These are phyloP conservation scores for Spencermartinsiella ligniputridi DNA, from an alignment of 1,139 yeast species.

Conservation along the genomic window DNA sequence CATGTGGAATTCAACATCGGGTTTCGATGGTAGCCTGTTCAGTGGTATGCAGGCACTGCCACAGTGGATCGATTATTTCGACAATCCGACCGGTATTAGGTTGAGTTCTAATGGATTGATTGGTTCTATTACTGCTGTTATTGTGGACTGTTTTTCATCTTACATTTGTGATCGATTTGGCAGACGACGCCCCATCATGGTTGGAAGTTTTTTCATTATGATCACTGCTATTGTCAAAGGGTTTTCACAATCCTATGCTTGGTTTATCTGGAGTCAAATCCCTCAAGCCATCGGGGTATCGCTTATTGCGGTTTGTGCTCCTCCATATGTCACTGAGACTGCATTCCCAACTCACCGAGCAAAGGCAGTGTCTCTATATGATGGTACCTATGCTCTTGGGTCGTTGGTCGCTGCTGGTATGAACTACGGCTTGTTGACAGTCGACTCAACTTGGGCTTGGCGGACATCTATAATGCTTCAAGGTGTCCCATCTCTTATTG, in stretches of 20 bases:
- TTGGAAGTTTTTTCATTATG: slow-evolving; percentile 8
- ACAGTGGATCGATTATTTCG: slow-evolving; percentile 37
- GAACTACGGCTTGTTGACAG: slow-evolving; percentile 45
- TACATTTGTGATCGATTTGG: slow-evolving; percentile 8
- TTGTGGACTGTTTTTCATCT: slow-evolving; percentile 3
- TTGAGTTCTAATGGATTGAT: slow-evolving; percentile 35
- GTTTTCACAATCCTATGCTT: slow-evolving; percentile 16
- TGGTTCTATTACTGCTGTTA: slow-evolving; percentile 1
- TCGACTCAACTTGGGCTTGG: slow-evolving; percentile 39
- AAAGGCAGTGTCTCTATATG: slow-evolving; percentile 43
- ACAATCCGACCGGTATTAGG: slow-evolving; percentile 40
- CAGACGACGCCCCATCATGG: slow-evolving; percentile 4
- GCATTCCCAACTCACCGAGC: slow-evolving; percentile 43
- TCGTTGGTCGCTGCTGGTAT: slow-evolving; percentile 46
- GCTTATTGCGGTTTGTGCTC: slow-evolving; percentile 30
- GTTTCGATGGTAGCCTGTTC: slow-evolving; percentile 50
- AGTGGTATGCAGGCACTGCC: slow-evolving; percentile 47
- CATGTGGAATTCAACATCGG: slow-evolving; percentile 32
- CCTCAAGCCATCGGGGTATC: slow-evolving; percentile 12
- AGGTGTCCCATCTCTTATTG: slow-evolving; percentile 2
- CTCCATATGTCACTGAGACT: slow-evolving; percentile 33
- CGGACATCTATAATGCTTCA: slow-evolving; percentile 24
- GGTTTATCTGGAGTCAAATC: slow-evolving; percentile 36
- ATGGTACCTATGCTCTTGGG: slow-evolving; percentile 51
- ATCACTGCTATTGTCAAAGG: slow-evolving; percentile 11